These are phyloP conservation scores for Euphorbia schlechtendalii DNA, from an alignment of 441 rosid species.

Conservation along the genomic window DNA sequence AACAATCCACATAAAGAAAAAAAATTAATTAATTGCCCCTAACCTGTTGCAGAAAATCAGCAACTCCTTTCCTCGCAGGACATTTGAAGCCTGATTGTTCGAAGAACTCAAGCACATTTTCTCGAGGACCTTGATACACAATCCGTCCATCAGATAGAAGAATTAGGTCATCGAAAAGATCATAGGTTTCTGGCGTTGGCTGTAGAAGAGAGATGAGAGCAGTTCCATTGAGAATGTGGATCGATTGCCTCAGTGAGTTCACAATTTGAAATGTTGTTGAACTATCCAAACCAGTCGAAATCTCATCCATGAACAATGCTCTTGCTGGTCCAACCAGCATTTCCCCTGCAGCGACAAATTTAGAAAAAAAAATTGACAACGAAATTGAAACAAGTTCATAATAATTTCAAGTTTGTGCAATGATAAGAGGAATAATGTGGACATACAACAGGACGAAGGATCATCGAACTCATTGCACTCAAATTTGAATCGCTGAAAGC, in stretches of 20 bases:
- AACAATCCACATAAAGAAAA: neutral
- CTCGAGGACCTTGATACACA: conserved; percentile 63
- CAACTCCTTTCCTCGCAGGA: conserved; percentile 62
- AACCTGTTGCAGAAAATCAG: conserved; percentile 71
- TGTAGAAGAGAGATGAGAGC: conserved; percentile 67
- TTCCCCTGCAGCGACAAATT: conserved; percentile 33
- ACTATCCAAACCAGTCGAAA: conserved; percentile 57
- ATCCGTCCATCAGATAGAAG: conserved; percentile 56
- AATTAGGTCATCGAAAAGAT: conserved; percentile 62
- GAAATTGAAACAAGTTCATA: neutral
- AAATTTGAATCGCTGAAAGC: neutral
- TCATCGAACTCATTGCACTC: neutral
- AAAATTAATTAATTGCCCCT: neutral
- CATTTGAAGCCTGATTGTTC: conserved; percentile 51
- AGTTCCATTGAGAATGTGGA: conserved; percentile 55
- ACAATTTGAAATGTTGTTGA: conserved; percentile 56
- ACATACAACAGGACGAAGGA: neutral
- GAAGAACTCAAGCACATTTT: conserved; percentile 53
- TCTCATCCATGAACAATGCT: conserved; percentile 61
- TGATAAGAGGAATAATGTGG: neutral
- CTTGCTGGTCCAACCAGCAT: conserved; percentile 57
- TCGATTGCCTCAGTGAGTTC: conserved; percentile 42
- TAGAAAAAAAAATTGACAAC: too few species aligned
- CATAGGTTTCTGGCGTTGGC: conserved; percentile 67
- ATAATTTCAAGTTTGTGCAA: neutral